phyloP scores from a whole-genome alignment of 352 stramenopile genomes.

The Pythium brassicae region DNA sequence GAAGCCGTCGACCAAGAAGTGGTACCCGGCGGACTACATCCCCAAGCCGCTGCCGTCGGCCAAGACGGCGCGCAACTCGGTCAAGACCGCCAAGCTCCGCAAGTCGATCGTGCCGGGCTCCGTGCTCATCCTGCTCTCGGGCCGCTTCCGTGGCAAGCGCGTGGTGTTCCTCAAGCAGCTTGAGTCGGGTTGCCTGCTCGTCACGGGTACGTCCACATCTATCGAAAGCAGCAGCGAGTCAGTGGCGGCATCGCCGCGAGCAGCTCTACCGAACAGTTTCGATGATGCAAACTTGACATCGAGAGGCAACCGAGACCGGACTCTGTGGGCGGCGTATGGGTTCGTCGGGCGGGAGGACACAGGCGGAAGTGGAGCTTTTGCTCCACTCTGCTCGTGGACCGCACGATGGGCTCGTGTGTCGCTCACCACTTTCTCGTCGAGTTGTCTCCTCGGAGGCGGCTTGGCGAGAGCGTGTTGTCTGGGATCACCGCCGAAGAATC shows the following conservation, averaged over 20 bases:
- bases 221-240: neutral
- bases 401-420: neutral
- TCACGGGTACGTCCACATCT: constrained; percentile 73
- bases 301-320: constrained; percentile 33
- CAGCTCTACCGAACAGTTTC: no score
- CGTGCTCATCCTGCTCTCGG: constrained; percentile 97
- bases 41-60: constrained; percentile 63
- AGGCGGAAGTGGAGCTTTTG: constrained; percentile 3
- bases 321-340: constrained; percentile 4
- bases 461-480: constrained; percentile 8
- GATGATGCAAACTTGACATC: constrained; percentile 71
- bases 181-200: constrained; percentile 94
- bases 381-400: constrained; percentile 11
- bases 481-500: constrained; percentile 41
- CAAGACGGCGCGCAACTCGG: constrained; percentile 75
- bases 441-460: constrained; percentile 5
- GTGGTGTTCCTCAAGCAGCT: constrained; percentile 99
- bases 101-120: constrained; percentile 96
- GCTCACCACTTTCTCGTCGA: neutral
- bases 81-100: constrained; percentile 93
- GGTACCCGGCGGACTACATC: constrained; percentile 78
- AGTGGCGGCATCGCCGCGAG: neutral
- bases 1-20: constrained; percentile 51
- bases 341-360: constrained; percentile 7
- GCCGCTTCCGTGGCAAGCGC: constrained; percentile 97